phyloP scores from a whole-genome alignment of 2,329 filamentous ascomycete genomes.

The Diaporthe citri region DNA sequence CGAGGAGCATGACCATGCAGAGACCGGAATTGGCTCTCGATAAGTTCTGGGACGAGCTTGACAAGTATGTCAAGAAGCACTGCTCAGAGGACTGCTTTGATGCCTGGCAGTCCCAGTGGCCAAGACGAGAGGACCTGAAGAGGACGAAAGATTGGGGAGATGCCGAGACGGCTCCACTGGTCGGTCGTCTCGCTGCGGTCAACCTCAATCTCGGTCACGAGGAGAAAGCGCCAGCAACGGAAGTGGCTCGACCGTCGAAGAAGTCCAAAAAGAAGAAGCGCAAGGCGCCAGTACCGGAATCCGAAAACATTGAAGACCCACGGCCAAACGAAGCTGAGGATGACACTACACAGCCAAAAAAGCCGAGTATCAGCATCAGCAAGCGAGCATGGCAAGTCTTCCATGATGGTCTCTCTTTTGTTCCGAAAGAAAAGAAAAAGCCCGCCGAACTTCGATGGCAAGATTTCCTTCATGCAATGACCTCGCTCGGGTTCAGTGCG shows the following conservation, averaged over 20 bases:
- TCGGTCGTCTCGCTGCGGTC: background rate
- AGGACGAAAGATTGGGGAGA: background rate
- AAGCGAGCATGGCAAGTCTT: background rate
- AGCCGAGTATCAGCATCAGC: background rate
- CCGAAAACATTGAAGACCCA: background rate
- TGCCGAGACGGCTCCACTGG: rapidly evolving
- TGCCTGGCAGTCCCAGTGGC: background rate
- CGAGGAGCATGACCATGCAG: background rate
- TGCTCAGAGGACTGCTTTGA: background rate
- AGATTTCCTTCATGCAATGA: background rate
- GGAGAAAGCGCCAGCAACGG: background rate
- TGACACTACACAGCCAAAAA: background rate
- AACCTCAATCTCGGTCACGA: background rate
- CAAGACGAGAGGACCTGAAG: background rate
- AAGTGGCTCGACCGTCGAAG: background rate
- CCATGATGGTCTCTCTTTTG: background rate
- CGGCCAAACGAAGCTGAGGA: background rate
- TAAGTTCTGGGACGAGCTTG: background rate
- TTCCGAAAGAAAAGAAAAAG: background rate
- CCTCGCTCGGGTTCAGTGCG: background rate
- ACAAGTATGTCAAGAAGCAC: background rate
- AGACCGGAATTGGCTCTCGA: background rate
- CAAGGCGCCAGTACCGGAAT: background rate
- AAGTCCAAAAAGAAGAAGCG: background rate
- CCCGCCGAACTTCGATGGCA: background rate